These are phyloP conservation scores for Eucalyptus erythrocorys DNA, from an alignment of 345 rosid species.

Conservation along the genomic window DNA sequence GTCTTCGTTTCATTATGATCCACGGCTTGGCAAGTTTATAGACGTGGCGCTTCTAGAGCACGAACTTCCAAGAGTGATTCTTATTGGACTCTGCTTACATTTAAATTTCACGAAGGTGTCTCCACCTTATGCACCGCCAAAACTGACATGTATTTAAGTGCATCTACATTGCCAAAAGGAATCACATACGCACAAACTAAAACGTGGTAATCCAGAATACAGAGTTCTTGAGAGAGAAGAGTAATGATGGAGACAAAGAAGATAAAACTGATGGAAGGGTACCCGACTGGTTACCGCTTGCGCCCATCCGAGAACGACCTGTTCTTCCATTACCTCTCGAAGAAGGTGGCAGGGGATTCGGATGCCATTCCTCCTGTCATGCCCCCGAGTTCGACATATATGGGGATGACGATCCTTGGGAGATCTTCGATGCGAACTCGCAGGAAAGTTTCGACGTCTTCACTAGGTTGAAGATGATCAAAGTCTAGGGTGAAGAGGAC, in stretches of 20 bases:
- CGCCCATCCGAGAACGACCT: neutral
- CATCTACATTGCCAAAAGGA: neutral
- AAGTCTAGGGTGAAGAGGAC: neutral
- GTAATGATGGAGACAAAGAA: neutral
- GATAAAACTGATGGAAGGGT: neutral
- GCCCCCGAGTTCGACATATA: neutral
- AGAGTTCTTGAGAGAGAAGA: neutral
- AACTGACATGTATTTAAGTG: neutral
- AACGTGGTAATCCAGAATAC: neutral
- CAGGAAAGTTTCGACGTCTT: neutral
- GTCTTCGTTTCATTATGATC: too few species aligned
- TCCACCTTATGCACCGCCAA: neutral
- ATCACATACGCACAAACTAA: neutral
- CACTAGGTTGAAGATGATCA: neutral
- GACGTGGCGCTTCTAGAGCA: too few species aligned
- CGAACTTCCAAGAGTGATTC: too few species aligned
- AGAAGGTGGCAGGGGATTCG: neutral
- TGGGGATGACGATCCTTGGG: neutral
- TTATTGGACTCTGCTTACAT: too few species aligned
- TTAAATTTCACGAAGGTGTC: neutral
- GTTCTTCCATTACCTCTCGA: neutral
- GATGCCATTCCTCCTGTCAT: neutral
- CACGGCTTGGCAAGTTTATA: too few species aligned
- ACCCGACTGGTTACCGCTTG: neutral
- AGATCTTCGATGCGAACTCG: neutral